phyloP scores from a whole-genome alignment of 2,329 filamentous ascomycete species.

The Xylogone sp. region DNA sequence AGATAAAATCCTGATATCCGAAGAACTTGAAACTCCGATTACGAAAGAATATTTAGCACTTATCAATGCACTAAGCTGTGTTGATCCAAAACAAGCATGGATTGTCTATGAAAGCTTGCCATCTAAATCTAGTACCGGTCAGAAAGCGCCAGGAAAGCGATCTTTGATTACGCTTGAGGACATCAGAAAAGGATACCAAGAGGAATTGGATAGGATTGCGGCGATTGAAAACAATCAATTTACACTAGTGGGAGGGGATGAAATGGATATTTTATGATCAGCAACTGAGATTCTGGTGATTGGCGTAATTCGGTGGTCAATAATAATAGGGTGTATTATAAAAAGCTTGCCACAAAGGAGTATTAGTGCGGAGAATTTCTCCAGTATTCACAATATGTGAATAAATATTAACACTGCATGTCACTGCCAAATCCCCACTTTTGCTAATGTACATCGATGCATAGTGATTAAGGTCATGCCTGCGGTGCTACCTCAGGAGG shows the following conservation, averaged over 20 bases:
- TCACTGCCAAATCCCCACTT: constrained; percentile 1
- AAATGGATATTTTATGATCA: constrained; percentile 33
- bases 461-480: not conserved
- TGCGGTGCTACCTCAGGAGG: constrained; percentile 23
- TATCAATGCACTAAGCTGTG: constrained; percentile 88
- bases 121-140: constrained; percentile 25
- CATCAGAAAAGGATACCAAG: constrained; percentile 83
- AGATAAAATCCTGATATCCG: constrained; percentile 45
- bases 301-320: not conserved
- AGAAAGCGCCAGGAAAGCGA: constrained; percentile 46
- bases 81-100: constrained; percentile 79
- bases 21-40: constrained; percentile 59
- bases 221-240: constrained; percentile 89
- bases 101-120: constrained; percentile 54
- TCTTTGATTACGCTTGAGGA: constrained; percentile 83
- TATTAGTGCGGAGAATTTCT: not conserved
- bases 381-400: not conserved
- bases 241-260: constrained; percentile 56
- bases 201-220: constrained; percentile 81
- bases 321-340: not conserved
- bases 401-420: not conserved
- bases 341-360: not conserved
- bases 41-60: constrained; percentile 81
- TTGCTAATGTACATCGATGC: not conserved
- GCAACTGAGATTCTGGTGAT: not conserved